phyloP scores from a whole-genome alignment of 2,329 filamentous ascomycete genomes.

The Colletotrichum theobromicola region DNA sequence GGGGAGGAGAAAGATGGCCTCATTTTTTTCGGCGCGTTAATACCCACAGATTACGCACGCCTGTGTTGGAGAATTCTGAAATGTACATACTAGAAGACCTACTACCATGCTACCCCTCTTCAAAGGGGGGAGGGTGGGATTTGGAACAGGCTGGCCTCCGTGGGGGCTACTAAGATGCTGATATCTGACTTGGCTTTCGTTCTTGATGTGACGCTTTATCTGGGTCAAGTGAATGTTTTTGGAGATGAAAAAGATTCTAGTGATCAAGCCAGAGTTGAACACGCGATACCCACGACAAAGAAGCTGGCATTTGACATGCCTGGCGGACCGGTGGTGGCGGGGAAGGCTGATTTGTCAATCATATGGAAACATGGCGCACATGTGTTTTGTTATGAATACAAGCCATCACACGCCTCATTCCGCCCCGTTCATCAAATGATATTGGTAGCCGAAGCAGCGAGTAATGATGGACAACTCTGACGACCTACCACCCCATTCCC shows the following conservation, averaged over 20 bases:
- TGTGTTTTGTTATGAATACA: not conserved
- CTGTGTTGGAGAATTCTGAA: not conserved
- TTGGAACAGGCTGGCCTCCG: not conserved
- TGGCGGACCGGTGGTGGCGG: not conserved
- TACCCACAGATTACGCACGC: not conserved
- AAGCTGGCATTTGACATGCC: not conserved
- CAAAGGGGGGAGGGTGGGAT: not conserved
- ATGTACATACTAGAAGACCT: constrained; percentile 7
- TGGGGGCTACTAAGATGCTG: constrained; percentile 1
- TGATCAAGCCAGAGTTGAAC: not conserved
- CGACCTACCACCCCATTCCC: not conserved
- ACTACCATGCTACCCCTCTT: not conserved
- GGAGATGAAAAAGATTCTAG: not conserved
- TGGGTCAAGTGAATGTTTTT: not conserved
- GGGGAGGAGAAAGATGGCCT: not conserved
- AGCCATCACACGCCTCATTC: not conserved
- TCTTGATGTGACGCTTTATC: not conserved
- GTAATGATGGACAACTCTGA: not conserved
- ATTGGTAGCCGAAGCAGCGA: too few relatives aligned
- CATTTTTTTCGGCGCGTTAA: not conserved
- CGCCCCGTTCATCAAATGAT: not conserved
- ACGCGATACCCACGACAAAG: not conserved
- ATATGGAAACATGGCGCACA: too few relatives aligned
- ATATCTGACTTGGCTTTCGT: constrained; percentile 1
- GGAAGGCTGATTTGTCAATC: not conserved